Evolutionary conservation across 1,284 basidiomycete species (phyloP), one percentile per base, ranked within the genome.

Genomic region (Omphalotus olearius): DNA sequence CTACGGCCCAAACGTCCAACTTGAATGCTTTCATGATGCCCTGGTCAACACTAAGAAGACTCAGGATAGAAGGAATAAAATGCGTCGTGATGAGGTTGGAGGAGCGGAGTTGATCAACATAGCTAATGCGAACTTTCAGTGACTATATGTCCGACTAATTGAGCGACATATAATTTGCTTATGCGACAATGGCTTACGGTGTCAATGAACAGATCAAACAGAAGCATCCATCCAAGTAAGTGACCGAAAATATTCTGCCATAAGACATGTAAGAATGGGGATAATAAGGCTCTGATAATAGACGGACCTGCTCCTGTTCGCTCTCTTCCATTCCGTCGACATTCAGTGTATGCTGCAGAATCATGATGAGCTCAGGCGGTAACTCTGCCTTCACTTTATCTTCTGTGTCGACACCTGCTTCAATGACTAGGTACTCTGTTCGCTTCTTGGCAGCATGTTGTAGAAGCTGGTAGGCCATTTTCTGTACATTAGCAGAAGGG

Each of bases 161-260:
- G 20, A 36, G 30, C 62, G 14, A 7, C 13, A 3, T 30, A 11
- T 26, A 25, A 17, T 9, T 11, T 25, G 1, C 6, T 51, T 16
- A 42, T 26, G 14, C 10, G 42, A 20, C 30, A 28, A 7, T 6
- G 26, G 73, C 88, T 59, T 63, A 95, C 93, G 7, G 93, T 88
- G 64, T 91, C 82, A 30, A 78, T 74, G 67, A 99, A 98, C 53
- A 92, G 78, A 62, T 96, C 91, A 58, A 98, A 88, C 0, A 88
- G 64, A 4, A 93, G 72, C 81, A 98, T 90, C 96, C 96, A 99
- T 6, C 80, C 80, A 3, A 98, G 74, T n/a, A 98, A 71, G 61
- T 85, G 79, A 4, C 82, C 81, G 56, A 87, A 80, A 4, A 76
- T 60, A 45, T 70, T 70, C 74, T 82, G 57, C 3, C 13, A 26